phyloP scores from a whole-genome alignment of 2,329 filamentous ascomycete genomes.

The Nothopassalora personata region DNA sequence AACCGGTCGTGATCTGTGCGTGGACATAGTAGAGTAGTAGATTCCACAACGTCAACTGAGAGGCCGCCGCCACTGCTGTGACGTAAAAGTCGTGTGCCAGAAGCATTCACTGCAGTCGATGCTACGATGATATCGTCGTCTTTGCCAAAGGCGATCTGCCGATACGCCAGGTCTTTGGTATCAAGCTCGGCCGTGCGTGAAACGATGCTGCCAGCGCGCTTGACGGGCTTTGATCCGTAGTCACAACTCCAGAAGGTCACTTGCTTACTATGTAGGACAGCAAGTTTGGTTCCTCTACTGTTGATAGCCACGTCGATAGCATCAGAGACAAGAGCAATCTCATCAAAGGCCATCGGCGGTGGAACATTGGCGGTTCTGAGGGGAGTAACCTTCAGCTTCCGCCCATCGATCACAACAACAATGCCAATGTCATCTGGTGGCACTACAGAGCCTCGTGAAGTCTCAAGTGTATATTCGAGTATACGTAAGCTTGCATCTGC shows the following conservation, averaged over 20 bases:
- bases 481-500: slow-evolving; percentile 9
- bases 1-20: slow-evolving; percentile 19
- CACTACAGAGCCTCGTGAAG: slow-evolving; percentile 62
- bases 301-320: slow-evolving; percentile 72
- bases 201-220: slow-evolving; percentile 31
- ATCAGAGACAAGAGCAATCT: slow-evolving; percentile 58
- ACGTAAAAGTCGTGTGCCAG: slow-evolving; percentile 2
- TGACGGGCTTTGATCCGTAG: slow-evolving; percentile 48
- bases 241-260: slow-evolving; percentile 68
- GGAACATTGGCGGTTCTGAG: slow-evolving; percentile 79
- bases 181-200: not conserved
- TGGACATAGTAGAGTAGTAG: slow-evolving; percentile 8
- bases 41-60: slow-evolving; percentile 18
- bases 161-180: slow-evolving; percentile 18
- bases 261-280: slow-evolving; percentile 62
- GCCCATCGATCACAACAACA: slow-evolving; percentile 80
- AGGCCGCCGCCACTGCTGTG: not conserved
- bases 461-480: slow-evolving; percentile 63
- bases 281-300: slow-evolving; percentile 59
- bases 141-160: slow-evolving; percentile 45
- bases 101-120: slow-evolving; percentile 13
- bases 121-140: slow-evolving; percentile 36
- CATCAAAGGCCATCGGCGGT: slow-evolving; percentile 84
- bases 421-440: slow-evolving; percentile 50
- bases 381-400: slow-evolving; percentile 75